Percentiles rank a stretch among this genome's conserved stretches.
Conservation (phyloP, 2,329 filamentous ascomycete species). For the Fusarium torreyae region DNA sequence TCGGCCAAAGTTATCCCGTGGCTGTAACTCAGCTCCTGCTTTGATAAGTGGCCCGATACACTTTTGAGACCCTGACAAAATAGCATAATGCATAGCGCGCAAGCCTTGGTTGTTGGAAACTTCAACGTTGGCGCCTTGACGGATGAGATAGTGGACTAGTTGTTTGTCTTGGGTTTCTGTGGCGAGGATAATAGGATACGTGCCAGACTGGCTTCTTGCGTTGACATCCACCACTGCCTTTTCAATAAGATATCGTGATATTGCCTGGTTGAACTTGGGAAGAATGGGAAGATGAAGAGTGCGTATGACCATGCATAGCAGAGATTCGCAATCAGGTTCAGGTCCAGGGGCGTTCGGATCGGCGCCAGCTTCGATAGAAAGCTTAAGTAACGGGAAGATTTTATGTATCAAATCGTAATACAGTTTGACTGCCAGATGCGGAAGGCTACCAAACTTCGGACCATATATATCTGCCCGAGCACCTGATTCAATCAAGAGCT, state of each 20-base stretch:
- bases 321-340: neutral
- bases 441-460: neutral
- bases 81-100: neutral
- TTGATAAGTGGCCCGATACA: neutral
- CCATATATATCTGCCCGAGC: neutral
- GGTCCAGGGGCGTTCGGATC: neutral
- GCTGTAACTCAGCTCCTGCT: neutral
- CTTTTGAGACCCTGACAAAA: too few species aligned
- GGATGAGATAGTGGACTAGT: neutral
- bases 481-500: neutral
- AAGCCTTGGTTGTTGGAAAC: neutral
- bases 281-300: too few species aligned
- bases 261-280: too few species aligned
- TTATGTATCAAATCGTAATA: accelerated
- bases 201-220: neutral
- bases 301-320: neutral
- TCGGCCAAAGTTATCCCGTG: neutral
- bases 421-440: neutral
- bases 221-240: neutral
- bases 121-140: neutral
- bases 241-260: neutral
- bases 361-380: neutral
- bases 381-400: neutral
- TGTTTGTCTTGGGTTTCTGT: accelerated
- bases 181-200: neutral